Evolutionary conservation across 495 filamentous ascomycete species (phyloP), one percentile per base, ranked within the genome.

Genomic region (Talaromyces ruber): DNA sequence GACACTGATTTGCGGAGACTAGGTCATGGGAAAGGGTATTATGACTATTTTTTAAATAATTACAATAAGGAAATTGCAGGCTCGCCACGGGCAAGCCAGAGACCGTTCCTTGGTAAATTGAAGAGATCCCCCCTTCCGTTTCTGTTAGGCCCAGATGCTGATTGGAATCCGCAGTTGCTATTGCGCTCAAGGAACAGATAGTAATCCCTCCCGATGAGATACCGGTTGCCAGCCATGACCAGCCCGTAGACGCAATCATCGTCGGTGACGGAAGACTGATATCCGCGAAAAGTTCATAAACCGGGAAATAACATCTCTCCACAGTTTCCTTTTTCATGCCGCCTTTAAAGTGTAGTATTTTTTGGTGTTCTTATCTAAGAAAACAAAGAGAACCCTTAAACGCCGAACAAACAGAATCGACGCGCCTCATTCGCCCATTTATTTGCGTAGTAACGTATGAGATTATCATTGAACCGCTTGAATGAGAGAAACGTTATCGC

Each of bases 21-120:
- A 11, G 94, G 94, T 8, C 95, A 98, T 79, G 94, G 94, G 58
- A 96, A 90, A 79, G 94, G 95, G 52, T 98, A 92, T 74, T 98
- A 98, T 82, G 94, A 98, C 74, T 86, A 84, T 76, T 98, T 95
- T 72, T 74, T 98, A 70, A 80, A 86, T 62, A 83, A 85, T 67
- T 95, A 92, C 74, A 76, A 75, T 43, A 71, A 76, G 64, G 74
- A 74, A 67, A 65, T 70, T 62, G 69, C 71, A 60, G 72, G 71
- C 61, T 74, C 72, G 63, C 67, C 73, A 65, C 63, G 51, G 45
- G 60, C 71, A 68, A 68, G 72, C 50, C 63, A 76, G 59, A 78
- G 76, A 62, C 88, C 86, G 64, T 82, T 84, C 75, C 80, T 86
- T 54, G 82, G 84, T 88, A 76, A 74, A 81, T 74, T 28, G n/a